These are phyloP conservation scores for Psilocybe cyanescens DNA, from an alignment of 768 basidiomycete species.

Conservation along the genomic window DNA sequence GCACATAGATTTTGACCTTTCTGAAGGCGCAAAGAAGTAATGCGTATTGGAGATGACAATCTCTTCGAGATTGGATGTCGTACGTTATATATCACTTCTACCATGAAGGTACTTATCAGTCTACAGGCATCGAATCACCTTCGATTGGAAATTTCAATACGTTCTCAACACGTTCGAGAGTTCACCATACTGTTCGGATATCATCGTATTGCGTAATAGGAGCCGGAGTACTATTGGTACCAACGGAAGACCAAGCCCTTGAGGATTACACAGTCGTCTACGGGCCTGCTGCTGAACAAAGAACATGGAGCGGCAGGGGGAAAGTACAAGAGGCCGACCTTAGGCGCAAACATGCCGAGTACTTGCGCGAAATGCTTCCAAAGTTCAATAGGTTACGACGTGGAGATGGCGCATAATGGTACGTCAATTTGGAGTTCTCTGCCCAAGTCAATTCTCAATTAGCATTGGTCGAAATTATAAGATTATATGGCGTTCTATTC, in stretches of 20 bases:
- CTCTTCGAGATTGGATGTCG: slow-evolving; percentile 94
- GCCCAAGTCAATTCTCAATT: neutral
- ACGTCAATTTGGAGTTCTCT: neutral
- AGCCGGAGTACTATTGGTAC: slow-evolving; percentile 78
- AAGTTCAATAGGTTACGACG: slow-evolving; percentile 82
- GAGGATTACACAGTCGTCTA: slow-evolving; percentile 86
- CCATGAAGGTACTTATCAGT: neutral
- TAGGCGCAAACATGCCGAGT: slow-evolving; percentile 87
- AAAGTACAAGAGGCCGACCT: slow-evolving; percentile 83
- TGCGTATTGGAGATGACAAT: slow-evolving; percentile 94
- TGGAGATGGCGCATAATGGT: slow-evolving; percentile 52
- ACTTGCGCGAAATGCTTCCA: slow-evolving; percentile 88
- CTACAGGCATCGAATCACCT: slow-evolving; percentile 82
- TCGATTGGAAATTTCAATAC: slow-evolving; percentile 86
- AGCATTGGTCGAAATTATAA: neutral
- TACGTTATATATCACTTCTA: slow-evolving; percentile 42
- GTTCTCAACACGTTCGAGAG: slow-evolving; percentile 80
- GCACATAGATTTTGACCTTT: neutral
- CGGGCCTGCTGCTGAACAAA: slow-evolving; percentile 72
- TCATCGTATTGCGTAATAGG: slow-evolving; percentile 84
- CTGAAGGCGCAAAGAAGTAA: slow-evolving; percentile 72
- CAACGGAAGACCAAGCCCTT: slow-evolving; percentile 76
- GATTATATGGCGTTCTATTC: neutral
- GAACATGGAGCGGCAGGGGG: slow-evolving; percentile 87
- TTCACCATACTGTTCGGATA: slow-evolving; percentile 82